Percentiles rank a stretch among this genome's conserved stretches.
Conservation (phyloP, 75 land plant species). For the Cupressus sempervirens region DNA sequence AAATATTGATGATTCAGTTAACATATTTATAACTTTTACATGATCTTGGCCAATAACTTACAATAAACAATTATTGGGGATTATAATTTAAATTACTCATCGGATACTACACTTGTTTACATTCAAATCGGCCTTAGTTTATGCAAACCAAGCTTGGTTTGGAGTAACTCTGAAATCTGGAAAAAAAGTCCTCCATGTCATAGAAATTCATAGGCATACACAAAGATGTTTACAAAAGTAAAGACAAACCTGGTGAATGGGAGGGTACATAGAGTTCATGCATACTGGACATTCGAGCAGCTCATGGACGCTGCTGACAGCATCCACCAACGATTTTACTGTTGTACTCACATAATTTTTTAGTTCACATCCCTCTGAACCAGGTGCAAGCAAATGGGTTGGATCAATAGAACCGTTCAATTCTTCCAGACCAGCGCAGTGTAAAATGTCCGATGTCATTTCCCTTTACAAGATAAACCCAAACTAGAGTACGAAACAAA, state of each 20-base stretch:
- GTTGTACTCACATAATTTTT: constrained; percentile 1
- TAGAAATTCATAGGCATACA: neutral
- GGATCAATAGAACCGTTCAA: neutral
- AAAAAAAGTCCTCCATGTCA: neutral
- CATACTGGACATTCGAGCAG: constrained; percentile 72
- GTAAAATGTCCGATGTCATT: neutral
- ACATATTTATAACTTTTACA: too few species aligned
- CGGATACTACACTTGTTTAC: neutral
- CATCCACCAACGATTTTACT: constrained; percentile 36
- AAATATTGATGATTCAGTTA: too few species aligned
- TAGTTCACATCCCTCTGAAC: neutral
- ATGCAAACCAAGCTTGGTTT: neutral
- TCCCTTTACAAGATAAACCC: neutral
- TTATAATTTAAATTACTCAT: too few species aligned
- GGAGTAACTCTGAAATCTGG: neutral
- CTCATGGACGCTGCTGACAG: constrained; percentile 55
- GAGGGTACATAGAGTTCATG: constrained; percentile 73
- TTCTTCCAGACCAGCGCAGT: neutral
- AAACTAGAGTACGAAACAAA: neutral
- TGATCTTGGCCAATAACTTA: too few species aligned
- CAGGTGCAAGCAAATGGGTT: neutral
- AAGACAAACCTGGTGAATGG: constrained; percentile 63
- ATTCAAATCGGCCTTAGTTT: neutral
- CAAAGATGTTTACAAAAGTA: neutral
- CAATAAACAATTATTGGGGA: too few species aligned